Conservation (phyloP, 2,329 filamentous ascomycete species). For the Paramyrothecium roridum region DNA sequence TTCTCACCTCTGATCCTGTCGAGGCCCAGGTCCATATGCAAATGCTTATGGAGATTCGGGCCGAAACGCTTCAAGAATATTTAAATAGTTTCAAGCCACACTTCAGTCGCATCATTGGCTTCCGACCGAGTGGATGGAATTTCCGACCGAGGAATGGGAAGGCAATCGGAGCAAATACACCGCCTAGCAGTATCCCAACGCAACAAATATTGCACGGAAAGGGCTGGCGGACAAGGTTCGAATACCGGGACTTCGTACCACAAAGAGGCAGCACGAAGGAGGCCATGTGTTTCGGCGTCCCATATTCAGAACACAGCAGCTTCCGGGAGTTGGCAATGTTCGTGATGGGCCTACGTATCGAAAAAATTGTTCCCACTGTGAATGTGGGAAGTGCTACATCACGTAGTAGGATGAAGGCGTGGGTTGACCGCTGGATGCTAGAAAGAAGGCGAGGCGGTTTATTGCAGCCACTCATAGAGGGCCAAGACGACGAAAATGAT, state of each 20-base stretch:
- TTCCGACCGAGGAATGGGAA: slow-evolving; percentile 66
- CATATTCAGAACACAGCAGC: slow-evolving; percentile 93
- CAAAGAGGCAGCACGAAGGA: slow-evolving; percentile 81
- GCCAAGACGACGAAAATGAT: slow-evolving; percentile 27
- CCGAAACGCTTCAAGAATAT: slow-evolving; percentile 89
- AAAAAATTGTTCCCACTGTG: slow-evolving; percentile 89
- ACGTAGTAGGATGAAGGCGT: slow-evolving; percentile 59
- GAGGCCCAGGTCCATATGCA: slow-evolving; percentile 98
- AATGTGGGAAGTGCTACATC: slow-evolving; percentile 65
- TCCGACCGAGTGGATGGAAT: slow-evolving; percentile 92
- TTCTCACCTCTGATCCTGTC: slow-evolving; percentile 75
- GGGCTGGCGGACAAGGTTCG: slow-evolving; percentile 75
- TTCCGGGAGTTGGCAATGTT: slow-evolving; percentile 95
- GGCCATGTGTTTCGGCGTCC: slow-evolving; percentile 87
- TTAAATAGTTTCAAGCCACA: slow-evolving; percentile 74
- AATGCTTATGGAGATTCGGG: slow-evolving; percentile 86
- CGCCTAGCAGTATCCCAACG: slow-evolving; percentile 47
- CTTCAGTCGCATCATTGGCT: slow-evolving; percentile 84
- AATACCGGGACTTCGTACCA: slow-evolving; percentile 67
- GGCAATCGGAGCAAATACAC: slow-evolving; percentile 51
- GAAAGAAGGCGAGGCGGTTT: slow-evolving; percentile 56
- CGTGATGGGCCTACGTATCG: slow-evolving; percentile 80
- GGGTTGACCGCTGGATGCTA: slow-evolving; percentile 60
- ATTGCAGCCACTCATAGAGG: slow-evolving; percentile 40
- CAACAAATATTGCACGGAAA: slow-evolving; percentile 52